Percentiles rank a stretch among this genome's conserved stretches.
phyloP scores from a whole-genome alignment of 1,284 basidiomycete species.

The Anthracocystis setariae region DNA sequence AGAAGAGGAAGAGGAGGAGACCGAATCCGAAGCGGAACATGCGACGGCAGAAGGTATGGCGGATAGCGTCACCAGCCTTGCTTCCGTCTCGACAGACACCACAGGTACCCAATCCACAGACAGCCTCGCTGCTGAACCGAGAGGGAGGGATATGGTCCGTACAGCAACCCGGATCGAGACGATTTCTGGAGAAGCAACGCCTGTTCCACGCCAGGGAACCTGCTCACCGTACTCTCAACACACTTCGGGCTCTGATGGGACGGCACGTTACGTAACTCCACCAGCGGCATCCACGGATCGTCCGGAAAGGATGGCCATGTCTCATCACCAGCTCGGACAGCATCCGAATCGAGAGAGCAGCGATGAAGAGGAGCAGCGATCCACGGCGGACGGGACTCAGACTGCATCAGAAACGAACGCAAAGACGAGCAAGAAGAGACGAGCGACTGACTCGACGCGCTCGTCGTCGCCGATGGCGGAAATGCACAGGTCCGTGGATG shows the following conservation, averaged over 20 bases:
- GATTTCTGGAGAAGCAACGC: slow-evolving; percentile 10
- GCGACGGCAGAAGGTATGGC: slow-evolving; percentile 8
- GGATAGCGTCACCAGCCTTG: slow-evolving; percentile 35
- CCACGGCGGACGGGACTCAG: background rate
- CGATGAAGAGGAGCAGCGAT: slow-evolving; percentile 2
- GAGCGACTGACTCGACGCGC: slow-evolving; percentile 15
- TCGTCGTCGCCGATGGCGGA: slow-evolving; percentile 11
- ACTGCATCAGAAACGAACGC: no score
- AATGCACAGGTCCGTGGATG: slow-evolving; percentile 19
- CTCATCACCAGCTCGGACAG: slow-evolving; percentile 36
- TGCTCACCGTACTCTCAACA: slow-evolving; percentile 12
- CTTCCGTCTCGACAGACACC: slow-evolving; percentile 8
- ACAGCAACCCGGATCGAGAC: slow-evolving; percentile 32
- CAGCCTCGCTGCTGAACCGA: slow-evolving; percentile 16
- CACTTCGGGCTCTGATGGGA: slow-evolving; percentile 29
- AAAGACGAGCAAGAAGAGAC: background rate
- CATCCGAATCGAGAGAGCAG: background rate
- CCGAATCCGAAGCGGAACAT: slow-evolving; percentile 10
- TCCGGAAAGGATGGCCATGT: slow-evolving; percentile 16
- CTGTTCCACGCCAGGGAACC: slow-evolving; percentile 1
- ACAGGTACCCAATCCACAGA: slow-evolving; percentile 5
- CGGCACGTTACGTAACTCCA: slow-evolving; percentile 26
- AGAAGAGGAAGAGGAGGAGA: slow-evolving; percentile 14
- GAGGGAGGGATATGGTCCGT: slow-evolving; percentile 48
- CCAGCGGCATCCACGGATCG: slow-evolving; percentile 3